Evolutionary conservation across 495 filamentous ascomycete genomes (phyloP), one percentile per base, ranked within the genome.

Genomic region (Endocarpon pusillum): DNA sequence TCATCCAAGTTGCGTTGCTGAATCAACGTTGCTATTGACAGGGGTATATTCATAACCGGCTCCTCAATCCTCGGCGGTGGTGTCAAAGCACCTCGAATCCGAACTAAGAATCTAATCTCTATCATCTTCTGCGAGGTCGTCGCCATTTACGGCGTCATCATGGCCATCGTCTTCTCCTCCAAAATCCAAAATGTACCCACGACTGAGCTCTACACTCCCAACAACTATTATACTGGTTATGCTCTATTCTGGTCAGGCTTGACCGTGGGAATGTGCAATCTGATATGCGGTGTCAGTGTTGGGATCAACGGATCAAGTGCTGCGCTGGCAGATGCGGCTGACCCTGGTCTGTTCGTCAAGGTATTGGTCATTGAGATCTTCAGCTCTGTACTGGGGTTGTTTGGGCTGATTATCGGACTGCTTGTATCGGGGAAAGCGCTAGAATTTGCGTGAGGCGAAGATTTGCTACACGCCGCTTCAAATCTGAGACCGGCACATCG

Each of bases 61-160:
- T 92, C 86, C n/a, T 94, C 86, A 32, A 99, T 99, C 52, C 67
- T 99, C 41, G 91, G 91, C 39, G 91, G 80, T 40, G 91, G 91
- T 59, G 91, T 99, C 52, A 80, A 77, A 46, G 89, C 91, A 19
- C 91, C 89, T 14, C 73, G 89, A 43, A 96, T 99, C 53, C 79
- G 87, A 45, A 99, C 91, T 34, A 99, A 99, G 73, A 99, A 96
- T 61, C 55, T 99, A 39, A 94, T 99, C 51, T 96, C 91, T 44
- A 96, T 99, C 62, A 94, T 99, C 62, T 99, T 99, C 69, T 99
- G 91, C 62, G 91, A 99, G 60, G 91, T 96, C 43, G 91, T 99
- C 41, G 91, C 91, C 49, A 99, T 99, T 54, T 99, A 99, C 66
- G 91, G 91, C 47, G 85, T 99, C 47, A 99, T 99, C 59, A 96